phyloP scores from a whole-genome alignment of 495 filamentous ascomycete genomes.

The Aspergillus diversus region DNA sequence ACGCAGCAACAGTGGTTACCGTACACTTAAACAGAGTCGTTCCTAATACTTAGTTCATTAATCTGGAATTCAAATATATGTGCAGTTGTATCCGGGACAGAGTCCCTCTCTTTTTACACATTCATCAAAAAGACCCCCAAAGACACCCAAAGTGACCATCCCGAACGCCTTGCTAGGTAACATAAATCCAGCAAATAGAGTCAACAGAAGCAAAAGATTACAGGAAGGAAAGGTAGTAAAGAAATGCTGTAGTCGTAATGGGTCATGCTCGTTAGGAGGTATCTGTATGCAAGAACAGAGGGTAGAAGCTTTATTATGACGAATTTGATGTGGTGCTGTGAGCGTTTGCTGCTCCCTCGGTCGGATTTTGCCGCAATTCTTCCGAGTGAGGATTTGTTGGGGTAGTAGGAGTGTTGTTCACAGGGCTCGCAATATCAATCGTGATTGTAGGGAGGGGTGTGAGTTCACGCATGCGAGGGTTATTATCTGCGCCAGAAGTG shows the following conservation, averaged over 20 bases:
- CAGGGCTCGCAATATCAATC: conserved; percentile 43
- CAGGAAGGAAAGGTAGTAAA: conserved; percentile 9
- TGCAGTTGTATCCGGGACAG: conserved; percentile 7
- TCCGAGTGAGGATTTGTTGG: conserved; percentile 26
- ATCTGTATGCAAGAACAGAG: conserved; percentile 3
- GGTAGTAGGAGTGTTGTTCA: conserved; percentile 35
- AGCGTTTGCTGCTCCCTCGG: background rate
- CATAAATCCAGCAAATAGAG: conserved; percentile 10
- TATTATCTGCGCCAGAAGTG: conserved; percentile 23
- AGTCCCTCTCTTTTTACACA: conserved; percentile 8
- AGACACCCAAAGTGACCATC: conserved; percentile 12
- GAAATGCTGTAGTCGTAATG: conserved; percentile 20
- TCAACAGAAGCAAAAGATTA: conserved; percentile 4
- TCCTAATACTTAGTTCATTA: background rate
- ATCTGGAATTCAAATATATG: conserved; percentile 14
- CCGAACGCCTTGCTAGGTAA: conserved; percentile 29
- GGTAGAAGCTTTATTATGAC: background rate
- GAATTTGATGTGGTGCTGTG: background rate
- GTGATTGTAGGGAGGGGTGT: conserved; percentile 44
- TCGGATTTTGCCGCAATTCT: background rate
- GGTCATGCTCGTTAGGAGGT: conserved; percentile 18
- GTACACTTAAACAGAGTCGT: background rate
- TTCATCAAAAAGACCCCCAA: conserved; percentile 2
- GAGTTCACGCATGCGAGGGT: conserved; percentile 29
- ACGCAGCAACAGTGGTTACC: background rate